These are phyloP conservation scores for Glomus cerebriforme DNA, from an alignment of 192 early-diverging fungal genomes.

Conservation along the genomic window DNA sequence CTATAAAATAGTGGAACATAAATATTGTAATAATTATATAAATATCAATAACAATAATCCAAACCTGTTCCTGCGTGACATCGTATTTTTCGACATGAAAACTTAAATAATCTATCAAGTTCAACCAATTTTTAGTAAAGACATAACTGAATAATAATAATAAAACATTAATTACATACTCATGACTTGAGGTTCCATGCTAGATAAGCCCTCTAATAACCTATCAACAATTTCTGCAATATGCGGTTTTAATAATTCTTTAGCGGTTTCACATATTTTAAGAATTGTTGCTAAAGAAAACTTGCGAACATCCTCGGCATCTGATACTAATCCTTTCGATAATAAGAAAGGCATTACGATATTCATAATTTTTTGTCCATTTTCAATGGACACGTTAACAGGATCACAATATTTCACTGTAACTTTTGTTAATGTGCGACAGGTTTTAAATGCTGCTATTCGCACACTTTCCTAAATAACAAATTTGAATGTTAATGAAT, in stretches of 20 bases:
- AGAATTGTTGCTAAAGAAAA: conserved; percentile 82
- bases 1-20: not conserved
- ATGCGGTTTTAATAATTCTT: conserved; percentile 71
- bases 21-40: not conserved
- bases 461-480: conserved; percentile 70
- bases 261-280: conserved; percentile 79
- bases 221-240: conserved; percentile 71
- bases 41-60: not conserved
- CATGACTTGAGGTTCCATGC: conserved; percentile 69
- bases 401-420: conserved; percentile 90
- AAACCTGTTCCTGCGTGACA: conserved; percentile 77
- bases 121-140: not conserved
- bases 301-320: conserved; percentile 84
- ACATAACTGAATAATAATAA: conserved; percentile 1
- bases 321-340: conserved; percentile 72
- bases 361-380: conserved; percentile 73
- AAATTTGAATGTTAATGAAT: not conserved
- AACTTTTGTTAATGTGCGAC: conserved; percentile 74
- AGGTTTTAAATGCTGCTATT: conserved; percentile 75
- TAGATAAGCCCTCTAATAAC: conserved; percentile 81
- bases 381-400: conserved; percentile 48
- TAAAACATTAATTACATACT: conserved; percentile 42
- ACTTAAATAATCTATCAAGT: conserved; percentile 69
- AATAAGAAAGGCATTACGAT: conserved; percentile 88
- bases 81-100: conserved; percentile 88